Base-by-base conservation (phyloP, 306 rosid species). In the Gillenia trifoliata region DNA sequence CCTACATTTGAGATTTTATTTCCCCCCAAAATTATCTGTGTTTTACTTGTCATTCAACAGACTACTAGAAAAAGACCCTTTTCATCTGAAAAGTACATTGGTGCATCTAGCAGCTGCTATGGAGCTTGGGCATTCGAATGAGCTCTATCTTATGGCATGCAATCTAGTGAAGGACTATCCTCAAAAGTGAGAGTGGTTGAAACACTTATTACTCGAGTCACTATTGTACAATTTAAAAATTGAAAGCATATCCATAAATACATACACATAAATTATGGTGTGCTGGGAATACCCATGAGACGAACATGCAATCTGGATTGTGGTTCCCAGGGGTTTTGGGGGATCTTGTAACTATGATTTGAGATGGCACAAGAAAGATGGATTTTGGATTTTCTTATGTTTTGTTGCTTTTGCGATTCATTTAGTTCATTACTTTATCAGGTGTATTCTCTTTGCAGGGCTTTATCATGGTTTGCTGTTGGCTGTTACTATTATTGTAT, bases 401-500 rank as follows among this genome's bases (percentile, higher is more conserved):
- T 57, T 52, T 20, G 45, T 34, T 13, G 38, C 66, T 56, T 15
- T 56, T 76, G 49, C 41, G 20, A 15, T 75, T 54, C 36, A 33
- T 43, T 75, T 50, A 23, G 31, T 30, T 61, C 67, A 31, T 52
- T 76, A 41, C 45, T 72, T 33, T 55, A 68, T 81, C 52, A 13
- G 26, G 69, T n/a, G 11, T 77, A 17, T 67, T 80, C 30, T 77
- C 50, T 22, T 71, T 80, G 76, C 83, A 89, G 99, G 92, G 95
- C 97, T 63, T 90, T 90, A 68, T 90, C 99, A 47, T 94, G 99
- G 99, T 94, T 92, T 85, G 95, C 97, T 66, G 99, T 94, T 75
- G 99, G 97, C 70, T 94, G 99, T 87, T 94, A 94, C 84, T 94
- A 94, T 80, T 94, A 87, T 66, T 94, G 96, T 79, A 94, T 94